Base-by-base conservation (phyloP, 805 yeast species). In the Nakazawaea ishiwadae region DNA sequence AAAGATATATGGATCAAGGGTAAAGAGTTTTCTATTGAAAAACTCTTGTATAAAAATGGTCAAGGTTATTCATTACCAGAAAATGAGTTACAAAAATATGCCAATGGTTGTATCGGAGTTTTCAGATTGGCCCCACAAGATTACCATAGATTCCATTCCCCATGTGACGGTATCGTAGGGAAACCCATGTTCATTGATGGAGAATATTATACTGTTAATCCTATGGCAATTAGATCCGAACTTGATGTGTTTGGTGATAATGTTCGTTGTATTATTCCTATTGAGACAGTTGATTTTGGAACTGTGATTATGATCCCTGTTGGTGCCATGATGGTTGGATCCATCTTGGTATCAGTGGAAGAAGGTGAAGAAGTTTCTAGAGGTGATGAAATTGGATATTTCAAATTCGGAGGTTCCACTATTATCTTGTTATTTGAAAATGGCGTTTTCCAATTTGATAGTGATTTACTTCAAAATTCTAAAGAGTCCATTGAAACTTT, bases 301-400 rank as follows among this genome's bases (percentile, higher is more conserved):
- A 70, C 75, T 0, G 84, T 91, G 15, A 65, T 84, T 47, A 71
- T 86, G 63, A 76, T 88, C 17, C 79, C 93, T 5, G 87, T 91
- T 4, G 99, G 99, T 27, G 99, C 99, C 0, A 91, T 93, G 98
- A 89, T 91, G 97, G 99, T 91, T 2, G 98, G 98, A 0, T 83
- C 96, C 2, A 89, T 83, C 2, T 73, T 88, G 0, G 59, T 91
- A 21, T 81, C 91, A 0, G 81, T 79, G 12, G 56, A 72, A 39
- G 75, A 71, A 35, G 88, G 87, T 2, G 78, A 78, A 33, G 29
- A 40, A 0, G 69, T 91, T 3, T 52, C 62, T 7, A 69, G 90
- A 35, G 85, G 93, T 4, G 90, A 85, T 32, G 98, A 91, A 53
- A 61, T 91, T 20, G 99, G 99, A 0, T 91, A 87, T 56, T 91